Evolutionary conservation across 441 rosid species (phyloP), one percentile per base, ranked within the genome.

Genomic region (Jatropha multifida): DNA sequence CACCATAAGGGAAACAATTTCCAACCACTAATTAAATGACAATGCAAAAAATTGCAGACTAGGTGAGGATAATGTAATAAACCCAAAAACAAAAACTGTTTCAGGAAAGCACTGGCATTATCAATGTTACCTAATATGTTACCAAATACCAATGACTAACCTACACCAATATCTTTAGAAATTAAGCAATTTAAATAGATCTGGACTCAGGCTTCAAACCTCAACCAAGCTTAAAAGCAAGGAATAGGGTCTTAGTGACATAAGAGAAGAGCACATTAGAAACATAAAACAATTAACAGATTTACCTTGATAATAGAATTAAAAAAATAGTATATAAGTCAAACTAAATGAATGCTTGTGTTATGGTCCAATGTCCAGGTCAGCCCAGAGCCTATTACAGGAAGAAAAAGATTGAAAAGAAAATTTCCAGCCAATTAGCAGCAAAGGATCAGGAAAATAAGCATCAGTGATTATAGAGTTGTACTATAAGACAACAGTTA

Each of bases 171-270:
- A 18, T 60, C n/a, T 51, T 52, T 23, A 61, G 32, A 38, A 64
- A 44, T 42, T 15, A 40, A 66, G 65, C 40, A 76, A 60, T 60
- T 13, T 40, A 60, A 76, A 26, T 27, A 14, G 20, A 66, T 44
- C 42, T 55, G 27, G 17, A 20, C 14, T n/a, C 12, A 75, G 7
- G 17, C 49, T 4, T n/a, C 7, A 75, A 26, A 27, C 56, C 46
- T 62, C 44, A 14, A 41, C 13, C 26, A 55, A 61, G 44, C 46
- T 44, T 44, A 15, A 15, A 32, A 72, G 32, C 14, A 67, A 18
- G 38, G 38, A 51, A 20, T 14, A 73, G 2, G 7, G 2, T 41
- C 7, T 37, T 61, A 49, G 37, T 49, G 58, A n/a, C 40, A 52
- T 13, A 20, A 37, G n/a, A 37, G 58, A 2, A 54, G 52, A 52